Conservation (phyloP, 1,284 basidiomycete genomes). For the Xerocomus nothofagi region DNA sequence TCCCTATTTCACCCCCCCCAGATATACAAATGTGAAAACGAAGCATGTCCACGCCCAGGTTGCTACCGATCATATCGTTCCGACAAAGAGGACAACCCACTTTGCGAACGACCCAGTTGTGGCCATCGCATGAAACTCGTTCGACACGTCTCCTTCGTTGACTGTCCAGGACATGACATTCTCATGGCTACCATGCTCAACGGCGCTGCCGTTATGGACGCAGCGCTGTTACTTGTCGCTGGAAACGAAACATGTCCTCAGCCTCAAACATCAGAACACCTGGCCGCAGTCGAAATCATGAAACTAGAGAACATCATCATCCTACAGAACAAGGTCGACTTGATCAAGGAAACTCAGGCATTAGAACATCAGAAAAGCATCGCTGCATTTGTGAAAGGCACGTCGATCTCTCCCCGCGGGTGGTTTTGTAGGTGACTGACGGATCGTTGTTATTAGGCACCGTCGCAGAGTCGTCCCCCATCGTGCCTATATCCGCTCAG, state of each 20-base stretch:
- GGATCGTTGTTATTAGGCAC: constrained; percentile 61
- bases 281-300: constrained; percentile 99
- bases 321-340: constrained; percentile 95
- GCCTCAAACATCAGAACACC: constrained; percentile 97
- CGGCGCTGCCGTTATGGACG: constrained; percentile 99
- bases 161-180: constrained; percentile 94
- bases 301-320: constrained; percentile 98
- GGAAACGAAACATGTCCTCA: constrained; percentile 99
- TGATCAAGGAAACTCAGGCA: constrained; percentile 91
- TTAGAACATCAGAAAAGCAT: constrained; percentile 94
- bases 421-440: not conserved
- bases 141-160: constrained; percentile 96
- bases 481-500: constrained; percentile 98
- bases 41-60: constrained; percentile 88
- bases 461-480: constrained; percentile 94
- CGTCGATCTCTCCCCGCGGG: not conserved
- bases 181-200: constrained; percentile 99
- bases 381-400: constrained; percentile 88
- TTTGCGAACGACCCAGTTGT: constrained; percentile 93
- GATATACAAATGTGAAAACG: constrained; percentile 98
- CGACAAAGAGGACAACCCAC: constrained; percentile 91
- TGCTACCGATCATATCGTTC: constrained; percentile 94
- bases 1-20: constrained; percentile 31
- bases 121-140: constrained; percentile 88
- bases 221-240: constrained; percentile 91